Evolutionary conservation across 441 rosid genomes (phyloP).

Genomic region (Syzygium malaccense): DNA sequence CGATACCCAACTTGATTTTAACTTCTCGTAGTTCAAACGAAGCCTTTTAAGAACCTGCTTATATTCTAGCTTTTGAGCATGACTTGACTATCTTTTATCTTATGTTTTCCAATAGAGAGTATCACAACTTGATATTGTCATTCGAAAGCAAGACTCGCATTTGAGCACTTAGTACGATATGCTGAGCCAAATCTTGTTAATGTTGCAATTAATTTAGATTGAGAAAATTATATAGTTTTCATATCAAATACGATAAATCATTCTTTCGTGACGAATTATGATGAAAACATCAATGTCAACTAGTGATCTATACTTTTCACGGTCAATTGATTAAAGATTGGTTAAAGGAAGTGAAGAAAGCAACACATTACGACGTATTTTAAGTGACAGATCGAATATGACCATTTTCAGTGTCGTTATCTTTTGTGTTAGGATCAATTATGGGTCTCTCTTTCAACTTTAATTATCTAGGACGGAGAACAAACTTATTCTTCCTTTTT

Average conservation of each 20-base stretch:
- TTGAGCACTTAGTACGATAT: neutral
- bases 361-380: neutral
- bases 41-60: no score
- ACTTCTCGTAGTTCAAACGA: no score
- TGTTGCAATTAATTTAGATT: neutral
- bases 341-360: neutral
- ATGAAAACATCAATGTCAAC: neutral
- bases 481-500: neutral
- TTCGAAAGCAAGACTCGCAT: neutral
- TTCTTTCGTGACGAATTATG: neutral
- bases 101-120: neutral
- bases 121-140: neutral
- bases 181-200: neutral
- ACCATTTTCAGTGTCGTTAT: neutral
- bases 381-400: neutral
- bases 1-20: no score
- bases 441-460: neutral
- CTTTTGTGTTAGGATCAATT: no score
- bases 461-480: neutral
- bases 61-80: neutral
- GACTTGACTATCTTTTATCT: neutral
- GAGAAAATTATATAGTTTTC: rapidly evolving
- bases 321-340: neutral
- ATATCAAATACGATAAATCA: neutral
- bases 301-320: neutral